Base-by-base conservation (phyloP, 208 protist genomes). In the Acanthamoeba comandoni region DNA sequence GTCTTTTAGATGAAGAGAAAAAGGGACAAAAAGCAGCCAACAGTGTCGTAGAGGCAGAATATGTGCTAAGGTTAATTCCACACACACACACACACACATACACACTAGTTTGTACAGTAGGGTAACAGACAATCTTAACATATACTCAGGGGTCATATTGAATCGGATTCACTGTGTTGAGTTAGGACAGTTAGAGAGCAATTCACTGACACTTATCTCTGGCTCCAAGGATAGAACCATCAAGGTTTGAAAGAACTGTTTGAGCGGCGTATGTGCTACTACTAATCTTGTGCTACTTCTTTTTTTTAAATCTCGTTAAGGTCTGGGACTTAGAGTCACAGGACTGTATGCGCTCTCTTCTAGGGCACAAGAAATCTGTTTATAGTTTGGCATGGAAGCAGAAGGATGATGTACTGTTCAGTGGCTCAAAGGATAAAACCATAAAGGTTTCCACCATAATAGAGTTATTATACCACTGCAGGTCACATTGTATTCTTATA, bases 381-480 rank as follows among this genome's bases (percentile, higher is more conserved):
- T 84, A 84, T n/a, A 24, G 51, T 35, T 13, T 84, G 52, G 73
- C 52, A 26, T 84, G 73, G 73, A 24, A 43, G 43, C 13, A 84
- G 52, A 57, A 84, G 29, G 73, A 15, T 1, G 73, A 39, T 35
- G 7, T 84, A 2, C 26, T 64, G 11, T 84, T 84, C 52, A 84
- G 73, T 57, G 73, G 73, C 1, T 84, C 51, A 17, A 84, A 84
- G 52, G 73, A 84, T 57, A 60, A 64, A n/a, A 84, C 51, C 12
- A 62, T 84, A 26, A 84, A 84, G 52, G 73, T 84, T 19, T 31
- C 2, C 67, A n/a, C n/a, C 13, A 75, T 75, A 29, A 5, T 43
- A 43, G 35, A n/a, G n/a, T n/a, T n/a, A n/a, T n/a, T n/a, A n/a
- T 43, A 43, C 2, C 35, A 1, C 26, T 75, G 15, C 5, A 1